These are phyloP conservation scores for Tuber microsphaerosporum DNA, from an alignment of 495 filamentous ascomycete species.

Conservation along the genomic window DNA sequence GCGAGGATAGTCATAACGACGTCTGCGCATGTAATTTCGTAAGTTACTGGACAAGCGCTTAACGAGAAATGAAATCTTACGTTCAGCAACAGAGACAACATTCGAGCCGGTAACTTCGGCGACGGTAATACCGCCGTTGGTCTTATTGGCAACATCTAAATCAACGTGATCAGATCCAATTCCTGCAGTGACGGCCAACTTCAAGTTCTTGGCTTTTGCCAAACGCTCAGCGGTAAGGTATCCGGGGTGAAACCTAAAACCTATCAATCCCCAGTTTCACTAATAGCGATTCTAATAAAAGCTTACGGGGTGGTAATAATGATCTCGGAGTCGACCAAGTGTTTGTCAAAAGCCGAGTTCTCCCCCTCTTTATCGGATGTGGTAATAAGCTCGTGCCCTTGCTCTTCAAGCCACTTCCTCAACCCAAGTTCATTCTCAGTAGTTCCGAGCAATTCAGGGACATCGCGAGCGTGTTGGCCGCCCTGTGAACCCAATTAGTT, in stretches of 20 bases:
- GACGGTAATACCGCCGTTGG: constrained; percentile 95
- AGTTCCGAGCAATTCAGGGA: constrained; percentile 81
- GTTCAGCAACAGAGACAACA: constrained; percentile 83
- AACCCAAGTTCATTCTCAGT: constrained; percentile 97
- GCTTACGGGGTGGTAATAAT: constrained; percentile 98
- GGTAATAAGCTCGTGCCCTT: constrained; percentile 91
- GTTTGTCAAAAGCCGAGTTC: constrained; percentile 86
- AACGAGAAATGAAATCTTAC: constrained; percentile 7
- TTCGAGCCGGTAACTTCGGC: constrained; percentile 94
- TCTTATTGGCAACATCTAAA: constrained; percentile 92
- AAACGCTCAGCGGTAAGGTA: constrained; percentile 96
- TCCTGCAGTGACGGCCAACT: constrained; percentile 91
- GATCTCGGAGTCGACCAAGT: constrained; percentile 92
- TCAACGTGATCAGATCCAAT: constrained; percentile 98
- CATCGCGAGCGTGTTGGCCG: constrained; percentile 61
- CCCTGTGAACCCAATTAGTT: constrained; percentile 48
- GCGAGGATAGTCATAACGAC: constrained; percentile 97
- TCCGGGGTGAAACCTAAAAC: constrained; percentile 84
- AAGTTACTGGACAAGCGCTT: background rate
- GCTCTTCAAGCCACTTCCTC: constrained; percentile 90
- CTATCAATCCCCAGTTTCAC: background rate
- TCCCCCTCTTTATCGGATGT: constrained; percentile 96
- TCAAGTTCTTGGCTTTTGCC: constrained; percentile 96
- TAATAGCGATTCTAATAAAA: background rate
- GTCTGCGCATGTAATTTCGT: constrained; percentile 49